Evolutionary conservation across 2,329 filamentous ascomycete genomes (phyloP).

Genomic region (Botryotinia convoluta): DNA sequence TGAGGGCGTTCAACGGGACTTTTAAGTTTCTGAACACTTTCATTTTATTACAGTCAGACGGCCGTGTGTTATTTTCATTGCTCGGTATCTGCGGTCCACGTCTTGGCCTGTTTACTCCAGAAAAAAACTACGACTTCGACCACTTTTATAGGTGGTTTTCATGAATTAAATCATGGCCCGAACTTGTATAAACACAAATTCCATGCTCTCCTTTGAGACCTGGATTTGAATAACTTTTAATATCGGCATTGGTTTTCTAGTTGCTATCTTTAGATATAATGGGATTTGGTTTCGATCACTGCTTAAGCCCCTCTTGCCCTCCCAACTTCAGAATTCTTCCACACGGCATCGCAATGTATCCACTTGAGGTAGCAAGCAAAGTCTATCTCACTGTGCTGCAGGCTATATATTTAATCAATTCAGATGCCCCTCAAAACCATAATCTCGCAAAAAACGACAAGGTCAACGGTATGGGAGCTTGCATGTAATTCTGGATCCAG

Average conservation of each 20-base stretch:
- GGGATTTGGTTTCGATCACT: no score
- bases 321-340: neutral
- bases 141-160: neutral
- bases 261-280: neutral
- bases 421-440: neutral
- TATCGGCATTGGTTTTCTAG: no score
- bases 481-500: neutral
- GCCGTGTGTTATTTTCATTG: neutral
- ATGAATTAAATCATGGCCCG: neutral
- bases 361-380: neutral
- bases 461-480: fast-evolving
- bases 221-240: no score
- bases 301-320: no score
- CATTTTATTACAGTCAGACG: neutral
- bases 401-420: neutral
- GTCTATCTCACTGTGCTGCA: neutral
- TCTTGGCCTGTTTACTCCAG: neutral
- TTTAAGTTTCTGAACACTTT: neutral
- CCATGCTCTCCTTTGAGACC: no score
- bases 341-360: neutral
- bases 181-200: no score
- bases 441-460: neutral
- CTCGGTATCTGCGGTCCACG: no score
- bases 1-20: neutral
- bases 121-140: neutral